Base-by-base conservation (phyloP, 2,329 filamentous ascomycete species). In the Paraconiothyrium sp. region DNA sequence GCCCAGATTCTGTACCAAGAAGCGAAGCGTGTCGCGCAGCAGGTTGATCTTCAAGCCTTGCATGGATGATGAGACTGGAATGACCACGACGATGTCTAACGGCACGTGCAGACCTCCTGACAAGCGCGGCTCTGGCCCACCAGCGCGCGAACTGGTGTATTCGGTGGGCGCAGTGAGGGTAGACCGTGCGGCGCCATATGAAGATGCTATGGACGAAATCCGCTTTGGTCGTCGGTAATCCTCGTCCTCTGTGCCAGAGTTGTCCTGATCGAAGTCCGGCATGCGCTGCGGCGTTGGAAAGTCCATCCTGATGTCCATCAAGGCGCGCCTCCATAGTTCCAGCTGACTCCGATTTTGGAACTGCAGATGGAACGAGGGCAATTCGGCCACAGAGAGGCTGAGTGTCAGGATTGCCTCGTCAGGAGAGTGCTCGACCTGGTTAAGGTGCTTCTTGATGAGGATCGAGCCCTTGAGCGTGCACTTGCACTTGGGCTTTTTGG, bases 41-140 rank as follows among this genome's bases (percentile, higher is more conserved):
- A 99, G 85, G 64, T 94, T 97, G 75, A 98, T 97, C 82, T 99
- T 99, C 63, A 99, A 88, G n/a, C 95, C 95, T 79, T 98, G 95
- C 94, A 98, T 99, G 0, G 95, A 98, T 0, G 94, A 97, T 0
- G 95, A 98, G 6, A 99, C 93, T 0, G 95, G 95, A 37, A 99
- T 94, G 24, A 99, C 95, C 0, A 98, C 93, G 0, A 99, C 94
- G 34, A 99, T 89, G 74, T 99, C 95, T 57, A 98, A 88, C 1
- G 95, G 94, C 16, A 98, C 92, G 75, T 99, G 95, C 51, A 94
- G 78, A 6, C 90, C 86, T 79, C 81, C 59, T 72, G 80, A 69
- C 24, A 82, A 71, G 78, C 74, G 76, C 20, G 86, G 86, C 44
- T 81, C 80, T 24, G 72, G 64, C 43, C 72, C 68, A 22, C 79